These are phyloP conservation scores for Suhomyces terraborum DNA, from an alignment of 1,139 yeast genomes.

Conservation along the genomic window DNA sequence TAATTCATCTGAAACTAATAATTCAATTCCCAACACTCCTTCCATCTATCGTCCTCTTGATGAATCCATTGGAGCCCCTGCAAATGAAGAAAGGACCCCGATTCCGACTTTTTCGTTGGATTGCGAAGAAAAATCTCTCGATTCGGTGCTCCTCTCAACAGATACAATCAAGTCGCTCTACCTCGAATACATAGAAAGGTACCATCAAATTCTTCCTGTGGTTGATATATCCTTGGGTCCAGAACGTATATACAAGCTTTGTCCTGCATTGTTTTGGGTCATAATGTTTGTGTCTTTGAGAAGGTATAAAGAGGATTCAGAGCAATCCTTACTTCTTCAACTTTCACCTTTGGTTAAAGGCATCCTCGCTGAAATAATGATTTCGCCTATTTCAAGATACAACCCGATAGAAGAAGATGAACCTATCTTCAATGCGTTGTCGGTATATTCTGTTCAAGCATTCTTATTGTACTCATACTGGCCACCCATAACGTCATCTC, in stretches of 20 bases:
- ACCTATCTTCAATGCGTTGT: constrained; percentile 82
- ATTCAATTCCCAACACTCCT: constrained; percentile 38
- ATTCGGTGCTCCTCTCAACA: constrained; percentile 60
- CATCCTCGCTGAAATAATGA: constrained; percentile 81
- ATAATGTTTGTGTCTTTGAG: constrained; percentile 82
- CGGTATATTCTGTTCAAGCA: constrained; percentile 95
- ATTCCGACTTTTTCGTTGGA: constrained; percentile 43
- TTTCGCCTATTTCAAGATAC: constrained; percentile 84
- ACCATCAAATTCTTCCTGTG: constrained; percentile 85
- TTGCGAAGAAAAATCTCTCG: constrained; percentile 70
- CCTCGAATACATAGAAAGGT: constrained; percentile 67
- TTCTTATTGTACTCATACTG: constrained; percentile 84
- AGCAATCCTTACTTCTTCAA: constrained; percentile 46
- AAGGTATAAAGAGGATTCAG: constrained; percentile 45
- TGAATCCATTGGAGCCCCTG: constrained; percentile 6
- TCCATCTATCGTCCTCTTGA: constrained; percentile 26
- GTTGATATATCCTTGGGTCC: constrained; percentile 84
- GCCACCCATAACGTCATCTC: constrained; percentile 94
- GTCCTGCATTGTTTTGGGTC: constrained; percentile 94
- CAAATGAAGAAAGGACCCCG: constrained; percentile 5
- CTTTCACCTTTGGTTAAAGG: constrained; percentile 74
- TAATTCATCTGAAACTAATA: constrained; percentile 26
- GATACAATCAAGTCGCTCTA: constrained; percentile 66
- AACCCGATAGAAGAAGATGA: constrained; percentile 74
- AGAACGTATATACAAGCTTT: constrained; percentile 69